Conservation (phyloP, 805 yeast genomes). For the Metschnikowia sp. region DNA sequence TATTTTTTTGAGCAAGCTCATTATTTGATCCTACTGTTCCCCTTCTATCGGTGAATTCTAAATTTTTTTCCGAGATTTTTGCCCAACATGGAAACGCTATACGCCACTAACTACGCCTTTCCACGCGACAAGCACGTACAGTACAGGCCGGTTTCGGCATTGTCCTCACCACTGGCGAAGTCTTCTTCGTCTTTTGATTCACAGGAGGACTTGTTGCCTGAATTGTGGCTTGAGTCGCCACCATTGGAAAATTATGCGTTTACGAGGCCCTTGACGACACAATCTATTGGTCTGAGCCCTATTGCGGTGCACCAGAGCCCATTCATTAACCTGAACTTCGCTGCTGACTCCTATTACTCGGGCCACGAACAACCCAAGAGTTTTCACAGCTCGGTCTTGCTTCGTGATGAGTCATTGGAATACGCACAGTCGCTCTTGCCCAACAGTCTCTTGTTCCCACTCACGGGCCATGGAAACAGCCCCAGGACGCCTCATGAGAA, state of each 20-base stretch:
- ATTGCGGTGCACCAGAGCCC: too few species aligned
- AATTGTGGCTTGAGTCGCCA: conserved; percentile 29
- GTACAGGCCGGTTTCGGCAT: conserved; percentile 3
- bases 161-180: conserved; percentile 8
- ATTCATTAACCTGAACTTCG: too few species aligned
- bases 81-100: conserved; percentile 7
- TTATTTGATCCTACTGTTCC: neutral
- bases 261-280: too few species aligned
- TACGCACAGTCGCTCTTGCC: conserved; percentile 24
- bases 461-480: conserved; percentile 26
- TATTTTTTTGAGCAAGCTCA: neutral
- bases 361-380: neutral
- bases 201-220: conserved; percentile 31
- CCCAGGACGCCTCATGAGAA: too few species aligned
- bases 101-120: conserved; percentile 4
- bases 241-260: conserved; percentile 4
- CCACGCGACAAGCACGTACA: conserved; percentile 3
- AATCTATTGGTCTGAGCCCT: too few species aligned
- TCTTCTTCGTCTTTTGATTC: conserved; percentile 12
- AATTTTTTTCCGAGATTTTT: too few species aligned
- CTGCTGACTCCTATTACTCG: neutral
- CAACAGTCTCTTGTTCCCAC: conserved; percentile 22
- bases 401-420: conserved; percentile 22
- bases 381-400: conserved; percentile 16
- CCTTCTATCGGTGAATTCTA: neutral